Base-by-base conservation (phyloP, 139 green algal genomes). In the Micractinium conductrix region DNA sequence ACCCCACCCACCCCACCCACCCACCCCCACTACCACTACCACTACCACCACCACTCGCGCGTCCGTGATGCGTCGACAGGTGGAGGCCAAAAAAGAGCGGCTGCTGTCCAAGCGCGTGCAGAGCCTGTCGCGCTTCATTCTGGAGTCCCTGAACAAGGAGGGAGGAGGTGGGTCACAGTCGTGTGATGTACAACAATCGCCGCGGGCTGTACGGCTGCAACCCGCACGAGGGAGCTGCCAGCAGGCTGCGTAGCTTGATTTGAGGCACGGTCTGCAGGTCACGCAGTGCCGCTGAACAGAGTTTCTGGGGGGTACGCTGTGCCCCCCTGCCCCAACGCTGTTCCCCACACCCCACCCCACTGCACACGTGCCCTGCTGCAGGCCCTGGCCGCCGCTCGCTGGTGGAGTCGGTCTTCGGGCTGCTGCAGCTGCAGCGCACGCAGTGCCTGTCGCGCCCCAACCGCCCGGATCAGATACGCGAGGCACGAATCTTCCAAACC, bases 121-220 rank as follows among this genome's bases (percentile, higher is more conserved):
- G 83, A 92, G 86, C 14, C 90, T 99, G 35, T 92, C 83, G 50
- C 88, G 96, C 62, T 99, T 99, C 84, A 78, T 99, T 26, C 79
- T 98, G 73, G 95, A 98, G 80, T 92, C 97, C 74, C 85, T 98
- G 80, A 88, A 95, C 88, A 94, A 91, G 87, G 93, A 96, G 70
- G 44, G 28, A 14, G 70, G 42, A 28, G 70, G 70, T 78, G 78
- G 37, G n/a, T 22, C 40, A n/a, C n/a, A n/a, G n/a, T n/a, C n/a
- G n/a, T n/a, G n/a, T n/a, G n/a, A n/a, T n/a, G n/a, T n/a, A n/a
- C n/a, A n/a, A n/a, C n/a, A n/a, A n/a, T n/a, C n/a, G n/a, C n/a
- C n/a, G n/a, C n/a, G n/a, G n/a, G n/a, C n/a, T n/a, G n/a, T n/a
- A n/a, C n/a, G n/a, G n/a, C n/a, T n/a, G n/a, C n/a, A n/a, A n/a